Evolutionary conservation across 768 basidiomycete genomes (phyloP).

Genomic region (Gloeopeniophorella convolvens): DNA sequence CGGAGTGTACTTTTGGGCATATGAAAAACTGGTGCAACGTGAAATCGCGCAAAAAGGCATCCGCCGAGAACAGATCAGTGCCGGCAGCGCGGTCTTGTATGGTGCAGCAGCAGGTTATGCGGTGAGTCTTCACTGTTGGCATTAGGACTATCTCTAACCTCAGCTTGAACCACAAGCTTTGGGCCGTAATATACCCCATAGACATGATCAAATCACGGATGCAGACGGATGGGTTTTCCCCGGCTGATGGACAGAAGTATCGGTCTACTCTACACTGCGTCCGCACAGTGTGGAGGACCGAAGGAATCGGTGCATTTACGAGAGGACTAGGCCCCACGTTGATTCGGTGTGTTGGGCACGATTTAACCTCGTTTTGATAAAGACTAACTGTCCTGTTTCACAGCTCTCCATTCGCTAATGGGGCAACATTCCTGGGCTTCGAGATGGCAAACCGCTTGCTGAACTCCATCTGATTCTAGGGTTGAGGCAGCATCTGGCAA

Average conservation of each 20-base stretch:
- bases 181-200: slow-evolving; percentile 92
- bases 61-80: slow-evolving; percentile 67
- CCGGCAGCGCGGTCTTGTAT: slow-evolving; percentile 73
- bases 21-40: slow-evolving; percentile 86
- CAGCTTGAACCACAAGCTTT: slow-evolving; percentile 43
- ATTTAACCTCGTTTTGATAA: slow-evolving; percentile 4
- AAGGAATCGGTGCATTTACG: slow-evolving; percentile 82
- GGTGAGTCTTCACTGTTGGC: slow-evolving; percentile 33
- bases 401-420: slow-evolving; percentile 94
- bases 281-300: slow-evolving; percentile 72
- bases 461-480: slow-evolving; percentile 27
- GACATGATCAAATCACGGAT: slow-evolving; percentile 96
- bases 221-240: slow-evolving; percentile 87
- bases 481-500: neutral
- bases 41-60: slow-evolving; percentile 74
- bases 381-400: slow-evolving; percentile 3
- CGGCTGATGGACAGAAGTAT: slow-evolving; percentile 75
- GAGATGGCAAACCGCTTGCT: slow-evolving; percentile 82
- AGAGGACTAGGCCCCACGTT: slow-evolving; percentile 90
- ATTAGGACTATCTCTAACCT: slow-evolving; percentile 8
- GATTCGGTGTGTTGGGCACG: slow-evolving; percentile 57
- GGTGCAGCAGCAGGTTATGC: slow-evolving; percentile 92
- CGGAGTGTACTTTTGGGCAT: slow-evolving; percentile 84
- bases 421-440: slow-evolving; percentile 93
- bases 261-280: slow-evolving; percentile 77